A percentile compares a stretch with the other conserved stretches of the same genome.
Evolutionary conservation across 169 alveolate species (phyloP).

Genomic region (Eimeria zaria): DNA sequence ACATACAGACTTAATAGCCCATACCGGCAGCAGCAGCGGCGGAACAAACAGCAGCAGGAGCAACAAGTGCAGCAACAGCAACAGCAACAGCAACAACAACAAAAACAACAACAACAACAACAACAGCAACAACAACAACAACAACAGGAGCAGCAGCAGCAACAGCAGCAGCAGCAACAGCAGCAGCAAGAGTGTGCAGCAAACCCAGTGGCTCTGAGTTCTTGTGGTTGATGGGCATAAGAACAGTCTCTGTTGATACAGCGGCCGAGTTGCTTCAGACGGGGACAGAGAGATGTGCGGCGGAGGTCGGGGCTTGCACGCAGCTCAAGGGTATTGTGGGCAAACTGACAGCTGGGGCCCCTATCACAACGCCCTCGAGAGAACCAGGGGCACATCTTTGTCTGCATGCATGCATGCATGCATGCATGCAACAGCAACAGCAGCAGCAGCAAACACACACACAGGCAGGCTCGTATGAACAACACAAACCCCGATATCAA

Average conservation of each 20-base stretch:
- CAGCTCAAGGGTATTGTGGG: constrained; percentile 75
- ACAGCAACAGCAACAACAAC: not conserved
- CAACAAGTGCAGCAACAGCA: not conserved
- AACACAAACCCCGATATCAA: too few relatives aligned
- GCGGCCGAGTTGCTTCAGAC: constrained; percentile 60
- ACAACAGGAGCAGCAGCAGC: not conserved
- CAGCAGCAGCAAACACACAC: not conserved
- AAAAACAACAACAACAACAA: not conserved
- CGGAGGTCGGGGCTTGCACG: constrained; percentile 79
- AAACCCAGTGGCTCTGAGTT: constrained; percentile 68
- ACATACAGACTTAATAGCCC: too few relatives aligned
- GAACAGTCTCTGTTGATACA: constrained; percentile 62
- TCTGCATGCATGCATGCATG: too few relatives aligned
- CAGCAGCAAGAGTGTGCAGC: not conserved
- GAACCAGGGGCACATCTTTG: constrained; percentile 86
- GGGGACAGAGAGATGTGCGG: constrained; percentile 80
- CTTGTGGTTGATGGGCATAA: constrained; percentile 67
- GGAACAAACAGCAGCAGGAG: not conserved
- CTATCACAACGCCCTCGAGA: constrained; percentile 81
- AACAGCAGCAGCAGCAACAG: not conserved
- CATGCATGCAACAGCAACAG: not conserved
- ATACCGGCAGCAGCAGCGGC: not conserved
- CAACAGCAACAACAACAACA: not conserved
- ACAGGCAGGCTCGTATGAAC: not conserved
- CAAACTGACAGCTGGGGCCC: constrained; percentile 81